Base-by-base conservation (phyloP, 768 basidiomycete species). In the Gautieria morchelliformis region DNA sequence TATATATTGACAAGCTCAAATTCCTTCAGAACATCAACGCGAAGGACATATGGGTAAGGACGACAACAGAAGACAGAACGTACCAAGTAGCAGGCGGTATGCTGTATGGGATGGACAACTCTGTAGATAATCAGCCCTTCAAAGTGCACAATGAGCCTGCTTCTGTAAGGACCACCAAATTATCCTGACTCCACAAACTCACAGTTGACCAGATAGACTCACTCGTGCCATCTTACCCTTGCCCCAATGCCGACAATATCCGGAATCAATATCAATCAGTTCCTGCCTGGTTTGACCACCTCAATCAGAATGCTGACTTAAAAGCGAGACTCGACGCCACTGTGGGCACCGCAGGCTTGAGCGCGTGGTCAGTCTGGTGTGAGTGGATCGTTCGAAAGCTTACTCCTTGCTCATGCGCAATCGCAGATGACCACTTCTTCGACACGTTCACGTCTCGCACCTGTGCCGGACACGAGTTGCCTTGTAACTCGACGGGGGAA, bases 371-470 rank as follows among this genome's bases (percentile, higher is more conserved):
- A n/a, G 68, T 70, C 2, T 79, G 77, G 78, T 78, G 78, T 76
- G 51, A 48, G 73, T 66, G 44, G 19, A 39, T 37, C 30, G 2
- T 27, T 27, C 53, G 12, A 37, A 20, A 4, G 19, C 15, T 37
- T 15, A 50, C 15, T 44, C 33, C 20, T 32, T 42, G 39, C 7
- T 39, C 20, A 53, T 35, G 12, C 48, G 41, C 17, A 8, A 12
- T 33, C 12, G 5, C 58, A 75, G 74, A 76, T 59, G 75, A 79
- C 56, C 78, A 78, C 57, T 79, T 72, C 67, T 79, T 79, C 62
- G 78, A 79, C 62, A 74, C 74, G n/a, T 76, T 79, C 63, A 73
- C 68, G 17, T 75, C 78, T 4, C 66, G 78, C 48, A 77, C 75
- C 1, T 79, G 77, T 59, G 64, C 75, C 54, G 72, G 71, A 1